Base-by-base conservation (phyloP, 139 green algal species). In the Coccomyxa sp. region DNA sequence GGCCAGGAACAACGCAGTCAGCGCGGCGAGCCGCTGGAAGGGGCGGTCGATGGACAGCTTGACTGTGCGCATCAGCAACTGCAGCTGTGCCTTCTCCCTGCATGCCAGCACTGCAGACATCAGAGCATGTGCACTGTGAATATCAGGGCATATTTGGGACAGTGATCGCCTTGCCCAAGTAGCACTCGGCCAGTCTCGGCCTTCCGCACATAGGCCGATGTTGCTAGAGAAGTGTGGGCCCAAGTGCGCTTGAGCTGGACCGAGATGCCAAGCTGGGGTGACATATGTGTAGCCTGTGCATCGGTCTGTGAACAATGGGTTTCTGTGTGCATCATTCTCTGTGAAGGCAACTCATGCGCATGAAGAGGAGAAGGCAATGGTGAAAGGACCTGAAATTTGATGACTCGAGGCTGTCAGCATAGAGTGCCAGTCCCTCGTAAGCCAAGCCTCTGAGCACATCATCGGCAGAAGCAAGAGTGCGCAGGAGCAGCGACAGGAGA, bases 11-110 rank as follows among this genome's bases (percentile, higher is more conserved):
- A 86, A 38, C 1, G 92, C 91, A 32, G 84, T 67, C 51, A 88
- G 51, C 23, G 85, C 80, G 17, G 93, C 91, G 63, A 96, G 81
- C 74, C 89, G 88, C 66, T 87, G 85, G 79, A 92, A 87, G 45
- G 88, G 88, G 32, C 58, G 27, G 7, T 80, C 77, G 7, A 95
- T 51, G 67, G 82, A 78, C 59, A 77, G 80, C 16, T 87, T 78
- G 25, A 96, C 63, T 21, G 76, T 88, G 10, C 75, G 38, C 57
- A 95, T 83, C 58, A 95, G 87, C 58, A 88, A 66, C 83, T 28
- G 28, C 74, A 86, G 77, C 85, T 88, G 86, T 30, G 58, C 71
- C 74, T 71, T 60, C 78, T 81, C 67, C 67, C 79, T 23, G 45
- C 79, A 84, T 51, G 38, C 38, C 38, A 51, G 38, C 63, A 71